Conservation (phyloP, 2,329 filamentous ascomycete genomes). For the Chaetomiaceae sp. region DNA sequence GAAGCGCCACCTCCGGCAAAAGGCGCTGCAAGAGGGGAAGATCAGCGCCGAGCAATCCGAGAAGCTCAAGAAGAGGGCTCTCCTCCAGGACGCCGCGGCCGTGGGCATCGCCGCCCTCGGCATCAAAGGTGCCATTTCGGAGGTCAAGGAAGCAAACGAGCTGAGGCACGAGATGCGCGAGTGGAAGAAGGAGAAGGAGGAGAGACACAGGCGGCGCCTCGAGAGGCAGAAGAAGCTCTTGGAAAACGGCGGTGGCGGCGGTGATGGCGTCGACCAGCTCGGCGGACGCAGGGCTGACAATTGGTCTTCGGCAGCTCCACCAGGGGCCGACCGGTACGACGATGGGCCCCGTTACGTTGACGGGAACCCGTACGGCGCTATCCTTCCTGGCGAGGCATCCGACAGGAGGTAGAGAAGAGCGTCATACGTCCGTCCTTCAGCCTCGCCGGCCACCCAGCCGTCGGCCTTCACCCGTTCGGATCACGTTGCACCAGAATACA, state of each 20-base stretch:
- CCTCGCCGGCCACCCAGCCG: background rate
- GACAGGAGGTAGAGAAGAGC: conserved; percentile 33
- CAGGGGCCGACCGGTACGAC: conserved; percentile 36
- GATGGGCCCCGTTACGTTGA: conserved; percentile 46
- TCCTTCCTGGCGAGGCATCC: conserved; percentile 39
- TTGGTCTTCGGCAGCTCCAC: conserved; percentile 41
- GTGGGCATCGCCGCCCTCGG: conserved; percentile 55
- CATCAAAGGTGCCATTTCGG: conserved; percentile 52
- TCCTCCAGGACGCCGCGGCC: conserved; percentile 56
- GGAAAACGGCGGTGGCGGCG: conserved; percentile 17
- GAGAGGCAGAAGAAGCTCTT: conserved; percentile 32
- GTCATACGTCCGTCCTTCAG: background rate
- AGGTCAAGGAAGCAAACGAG: conserved; percentile 53
- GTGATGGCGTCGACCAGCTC: conserved; percentile 23
- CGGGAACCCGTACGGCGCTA: conserved; percentile 43
- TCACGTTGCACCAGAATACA: conserved; percentile 6
- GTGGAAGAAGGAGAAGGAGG: conserved; percentile 46
- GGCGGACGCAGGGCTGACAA: conserved; percentile 42
- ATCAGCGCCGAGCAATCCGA: conserved; percentile 48
- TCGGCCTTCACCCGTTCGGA: background rate
- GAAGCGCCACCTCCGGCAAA: conserved; percentile 49
- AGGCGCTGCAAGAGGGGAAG: conserved; percentile 51
- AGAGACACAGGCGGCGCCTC: conserved; percentile 46
- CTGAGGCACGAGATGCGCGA: conserved; percentile 44
- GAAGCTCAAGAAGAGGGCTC: conserved; percentile 53